These are phyloP conservation scores for Halophytophthora batemanensis DNA, from an alignment of 352 stramenopile species.

Conservation along the genomic window DNA sequence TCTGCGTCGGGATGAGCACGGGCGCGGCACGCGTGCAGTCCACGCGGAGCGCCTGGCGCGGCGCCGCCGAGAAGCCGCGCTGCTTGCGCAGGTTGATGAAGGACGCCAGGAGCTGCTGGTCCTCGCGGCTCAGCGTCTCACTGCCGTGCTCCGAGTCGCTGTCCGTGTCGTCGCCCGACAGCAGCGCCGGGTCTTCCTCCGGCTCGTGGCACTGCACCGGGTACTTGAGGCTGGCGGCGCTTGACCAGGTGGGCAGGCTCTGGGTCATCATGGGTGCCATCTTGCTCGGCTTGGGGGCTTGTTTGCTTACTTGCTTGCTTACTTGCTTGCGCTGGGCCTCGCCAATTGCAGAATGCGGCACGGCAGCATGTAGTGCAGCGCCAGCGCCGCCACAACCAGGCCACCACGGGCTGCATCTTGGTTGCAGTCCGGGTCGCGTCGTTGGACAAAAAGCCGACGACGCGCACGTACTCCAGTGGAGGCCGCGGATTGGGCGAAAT, in stretches of 20 bases:
- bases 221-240: conserved; percentile 5
- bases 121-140: conserved; percentile 40
- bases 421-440: background rate
- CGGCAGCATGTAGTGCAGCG: background rate
- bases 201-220: conserved; percentile 10
- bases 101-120: conserved; percentile 43
- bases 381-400: background rate
- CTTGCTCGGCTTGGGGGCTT: conserved; percentile 7
- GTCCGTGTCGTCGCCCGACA: conserved; percentile 68
- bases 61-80: background rate
- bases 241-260: conserved; percentile 30
- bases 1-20: conserved; percentile 40
- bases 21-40: conserved; percentile 15
- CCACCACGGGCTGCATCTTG: too few species aligned
- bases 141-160: conserved; percentile 58
- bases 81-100: conserved; percentile 36
- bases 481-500: background rate
- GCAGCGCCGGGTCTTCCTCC: conserved; percentile 28
- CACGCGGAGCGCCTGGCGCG: conserved; percentile 1
- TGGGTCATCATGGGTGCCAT: conserved; percentile 30
- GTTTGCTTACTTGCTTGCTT: background rate
- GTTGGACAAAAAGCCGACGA: background rate
- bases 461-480: background rate
- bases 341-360: conserved; percentile 39
- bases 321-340: conserved; percentile 9